Conservation (phyloP, 1,139 yeast species). For the Yamadazyma epiphylla region DNA sequence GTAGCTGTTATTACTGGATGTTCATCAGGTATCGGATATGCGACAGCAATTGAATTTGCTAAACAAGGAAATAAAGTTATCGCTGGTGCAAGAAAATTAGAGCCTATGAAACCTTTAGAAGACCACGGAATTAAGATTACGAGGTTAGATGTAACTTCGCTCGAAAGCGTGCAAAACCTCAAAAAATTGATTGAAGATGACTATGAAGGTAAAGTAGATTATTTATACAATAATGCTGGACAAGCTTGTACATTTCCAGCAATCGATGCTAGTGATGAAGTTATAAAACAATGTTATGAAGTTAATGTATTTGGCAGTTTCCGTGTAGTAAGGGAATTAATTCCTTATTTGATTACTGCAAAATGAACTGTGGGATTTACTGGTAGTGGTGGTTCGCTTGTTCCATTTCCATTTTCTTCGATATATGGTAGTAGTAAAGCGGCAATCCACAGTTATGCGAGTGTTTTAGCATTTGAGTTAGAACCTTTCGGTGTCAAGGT, state of each 20-base stretch:
- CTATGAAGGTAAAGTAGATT: conserved; percentile 19
- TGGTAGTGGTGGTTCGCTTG: conserved; percentile 6
- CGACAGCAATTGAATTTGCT: conserved; percentile 61
- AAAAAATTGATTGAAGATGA: conserved; percentile 18
- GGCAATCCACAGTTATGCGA: conserved; percentile 68
- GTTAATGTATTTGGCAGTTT: conserved; percentile 18
- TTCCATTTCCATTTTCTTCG: conserved; percentile 10
- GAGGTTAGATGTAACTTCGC: conserved; percentile 36
- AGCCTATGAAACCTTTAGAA: conserved; percentile 46
- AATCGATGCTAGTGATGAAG: conserved; percentile 15
- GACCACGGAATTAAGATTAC: conserved; percentile 23
- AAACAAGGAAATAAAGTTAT: conserved; percentile 54
- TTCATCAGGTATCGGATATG: conserved; percentile 72
- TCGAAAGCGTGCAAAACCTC: conserved; percentile 39
- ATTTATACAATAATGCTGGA: conserved; percentile 18
- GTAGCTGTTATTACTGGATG: conserved; percentile 65
- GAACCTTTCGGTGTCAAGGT: conserved; percentile 30
- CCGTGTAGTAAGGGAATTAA: conserved; percentile 12
- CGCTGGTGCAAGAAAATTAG: conserved; percentile 58
- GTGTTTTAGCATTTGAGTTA: conserved; percentile 57
- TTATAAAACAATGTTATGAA: conserved; percentile 10
- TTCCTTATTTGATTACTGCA: conserved; percentile 8
- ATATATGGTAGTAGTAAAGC: conserved; percentile 27
- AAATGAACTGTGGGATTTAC: conserved; percentile 11
- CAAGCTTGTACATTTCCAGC: conserved; percentile 12